phyloP scores from a whole-genome alignment of 2,329 filamentous ascomycete genomes.

The Colletotrichum chlorophyti region DNA sequence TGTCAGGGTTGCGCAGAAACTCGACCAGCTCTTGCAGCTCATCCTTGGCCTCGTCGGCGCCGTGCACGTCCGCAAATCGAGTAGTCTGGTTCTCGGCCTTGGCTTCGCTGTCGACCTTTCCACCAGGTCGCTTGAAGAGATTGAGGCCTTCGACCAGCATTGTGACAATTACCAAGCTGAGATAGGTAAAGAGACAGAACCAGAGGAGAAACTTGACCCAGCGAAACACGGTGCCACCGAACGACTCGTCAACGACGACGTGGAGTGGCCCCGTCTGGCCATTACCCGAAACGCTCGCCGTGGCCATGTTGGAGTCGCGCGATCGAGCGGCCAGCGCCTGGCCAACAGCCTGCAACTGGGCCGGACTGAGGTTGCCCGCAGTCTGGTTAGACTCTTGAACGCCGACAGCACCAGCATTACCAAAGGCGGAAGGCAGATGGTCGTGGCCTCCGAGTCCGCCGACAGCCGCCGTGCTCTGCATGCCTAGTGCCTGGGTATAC shows the following conservation, averaged over 20 bases:
- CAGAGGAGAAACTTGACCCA: constrained; percentile 88
- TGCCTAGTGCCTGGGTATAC: constrained; percentile 75
- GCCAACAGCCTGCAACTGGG: constrained; percentile 78
- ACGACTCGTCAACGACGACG: constrained; percentile 92
- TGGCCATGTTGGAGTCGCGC: constrained; percentile 70
- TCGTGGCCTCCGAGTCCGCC: constrained; percentile 19
- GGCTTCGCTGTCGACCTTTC: constrained; percentile 79
- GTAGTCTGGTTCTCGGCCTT: constrained; percentile 93
- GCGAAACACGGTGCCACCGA: constrained; percentile 80
- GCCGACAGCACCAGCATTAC: constrained; percentile 34
- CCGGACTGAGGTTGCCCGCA: constrained; percentile 54
- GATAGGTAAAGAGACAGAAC: constrained; percentile 80
- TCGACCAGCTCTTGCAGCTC: constrained; percentile 97
- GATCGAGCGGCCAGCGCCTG: constrained; percentile 80
- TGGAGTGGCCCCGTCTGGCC: constrained; percentile 86
- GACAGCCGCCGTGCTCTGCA: constrained; percentile 37
- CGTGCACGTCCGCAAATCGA: constrained; percentile 92
- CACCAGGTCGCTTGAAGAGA: constrained; percentile 78
- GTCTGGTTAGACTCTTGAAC: constrained; percentile 36
- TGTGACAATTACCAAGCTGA: constrained; percentile 79
- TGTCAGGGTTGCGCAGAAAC: constrained; percentile 91
- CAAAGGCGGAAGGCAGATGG: constrained; percentile 21
- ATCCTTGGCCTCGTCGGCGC: constrained; percentile 97
- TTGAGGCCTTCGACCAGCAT: constrained; percentile 84
- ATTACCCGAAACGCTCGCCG: constrained; percentile 59